Percentiles rank a stretch among this genome's conserved stretches.
Conservation (phyloP, 2,329 filamentous ascomycete genomes). For the Scedosporium aurantiacum region DNA sequence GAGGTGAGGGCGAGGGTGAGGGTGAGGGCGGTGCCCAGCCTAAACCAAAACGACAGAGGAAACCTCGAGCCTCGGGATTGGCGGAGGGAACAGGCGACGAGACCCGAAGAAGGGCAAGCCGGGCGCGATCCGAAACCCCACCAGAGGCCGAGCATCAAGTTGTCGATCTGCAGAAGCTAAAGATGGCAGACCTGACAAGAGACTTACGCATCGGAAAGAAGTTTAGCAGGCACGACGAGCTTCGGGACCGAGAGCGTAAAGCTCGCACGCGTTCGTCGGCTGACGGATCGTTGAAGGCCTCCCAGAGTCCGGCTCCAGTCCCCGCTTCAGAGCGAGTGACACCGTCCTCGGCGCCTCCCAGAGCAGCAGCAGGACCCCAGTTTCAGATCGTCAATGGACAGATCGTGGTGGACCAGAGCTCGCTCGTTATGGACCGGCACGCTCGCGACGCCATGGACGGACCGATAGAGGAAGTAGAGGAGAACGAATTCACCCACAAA, state of each 20-base stretch:
- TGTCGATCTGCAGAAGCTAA: constrained; percentile 56
- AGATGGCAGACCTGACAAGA: constrained; percentile 61
- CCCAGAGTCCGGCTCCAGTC: constrained; percentile 1
- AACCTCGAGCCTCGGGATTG: constrained; percentile 3
- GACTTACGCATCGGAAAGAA: constrained; percentile 63
- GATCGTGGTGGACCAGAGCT: constrained; percentile 59
- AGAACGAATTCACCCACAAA: constrained; percentile 65
- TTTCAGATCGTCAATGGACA: constrained; percentile 60
- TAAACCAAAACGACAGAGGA: constrained; percentile 11
- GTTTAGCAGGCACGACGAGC: constrained; percentile 62
- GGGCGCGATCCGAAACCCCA: constrained; percentile 42
- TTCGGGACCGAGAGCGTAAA: constrained; percentile 54
- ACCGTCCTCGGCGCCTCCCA: constrained; percentile 12
- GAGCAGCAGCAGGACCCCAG: constrained; percentile 32
- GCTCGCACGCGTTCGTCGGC: constrained; percentile 19
- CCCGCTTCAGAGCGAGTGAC: neutral
- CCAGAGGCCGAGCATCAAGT: constrained; percentile 50
- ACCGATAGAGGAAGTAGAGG: constrained; percentile 55
- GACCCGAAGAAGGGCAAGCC: constrained; percentile 17
- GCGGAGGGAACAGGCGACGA: constrained; percentile 10
- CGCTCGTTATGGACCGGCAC: constrained; percentile 58
- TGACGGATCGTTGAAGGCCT: constrained; percentile 24
- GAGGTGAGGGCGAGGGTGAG: no score
- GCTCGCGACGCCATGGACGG: constrained; percentile 45
- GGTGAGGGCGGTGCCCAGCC: constrained; percentile 3